Conservation (phyloP, 768 basidiomycete species). For the Hemileccinum rubropunctum region DNA sequence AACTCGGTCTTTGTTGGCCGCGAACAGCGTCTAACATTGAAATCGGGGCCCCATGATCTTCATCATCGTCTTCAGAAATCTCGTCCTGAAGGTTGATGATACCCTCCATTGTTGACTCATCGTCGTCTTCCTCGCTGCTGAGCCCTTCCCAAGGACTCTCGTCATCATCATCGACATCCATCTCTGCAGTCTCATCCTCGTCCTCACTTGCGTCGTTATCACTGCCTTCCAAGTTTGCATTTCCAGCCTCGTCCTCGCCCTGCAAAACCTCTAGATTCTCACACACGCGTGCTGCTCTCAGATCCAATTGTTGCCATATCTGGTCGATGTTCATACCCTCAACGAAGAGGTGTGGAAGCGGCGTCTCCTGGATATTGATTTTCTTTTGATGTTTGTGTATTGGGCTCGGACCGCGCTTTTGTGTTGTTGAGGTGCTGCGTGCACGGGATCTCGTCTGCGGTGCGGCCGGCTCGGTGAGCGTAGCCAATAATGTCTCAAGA, state of each 20-base stretch:
- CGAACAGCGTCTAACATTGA: constrained; percentile 27
- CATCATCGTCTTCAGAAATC: constrained; percentile 37
- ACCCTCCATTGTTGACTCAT: constrained; percentile 26
- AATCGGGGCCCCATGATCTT: constrained; percentile 21
- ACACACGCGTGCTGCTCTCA: constrained; percentile 69
- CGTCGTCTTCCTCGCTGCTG: constrained; percentile 19
- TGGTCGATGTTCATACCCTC: constrained; percentile 83
- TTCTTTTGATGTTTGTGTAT: constrained; percentile 32
- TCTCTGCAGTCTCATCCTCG: constrained; percentile 32
- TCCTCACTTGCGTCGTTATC: constrained; percentile 27
- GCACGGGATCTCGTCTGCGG: constrained; percentile 75
- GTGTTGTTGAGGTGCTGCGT: constrained; percentile 32
- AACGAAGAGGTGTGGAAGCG: constrained; percentile 69
- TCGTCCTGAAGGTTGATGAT: constrained; percentile 37
- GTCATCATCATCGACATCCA: constrained; percentile 25
- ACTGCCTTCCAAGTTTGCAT: constrained; percentile 17
- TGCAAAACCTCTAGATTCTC: constrained; percentile 67
- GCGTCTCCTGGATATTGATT: constrained; percentile 53
- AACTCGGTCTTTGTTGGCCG: constrained; percentile 24
- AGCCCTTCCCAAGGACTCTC: constrained; percentile 28
- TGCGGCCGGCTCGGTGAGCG: constrained; percentile 63
- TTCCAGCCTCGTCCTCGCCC: constrained; percentile 42
- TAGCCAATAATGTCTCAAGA: constrained; percentile 62
- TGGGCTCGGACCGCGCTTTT: constrained; percentile 42
- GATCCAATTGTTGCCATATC: constrained; percentile 92